Conservation (phyloP, 2,329 filamentous ascomycete genomes). For the Cladorrhinum sp. region DNA sequence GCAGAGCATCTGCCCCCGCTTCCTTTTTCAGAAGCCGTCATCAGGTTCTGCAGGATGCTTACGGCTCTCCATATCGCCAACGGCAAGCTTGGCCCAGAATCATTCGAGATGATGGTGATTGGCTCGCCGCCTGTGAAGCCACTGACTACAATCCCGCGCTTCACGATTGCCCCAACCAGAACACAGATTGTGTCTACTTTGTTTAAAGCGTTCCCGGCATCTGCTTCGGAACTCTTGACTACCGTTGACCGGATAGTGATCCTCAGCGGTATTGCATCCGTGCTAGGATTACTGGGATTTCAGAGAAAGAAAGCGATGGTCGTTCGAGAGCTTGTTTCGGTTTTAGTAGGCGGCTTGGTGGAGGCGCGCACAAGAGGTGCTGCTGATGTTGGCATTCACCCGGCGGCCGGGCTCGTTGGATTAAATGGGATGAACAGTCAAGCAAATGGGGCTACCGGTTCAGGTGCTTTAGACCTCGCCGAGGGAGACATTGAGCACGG, state of each 20-base stretch:
- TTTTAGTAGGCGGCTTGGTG: constrained; percentile 79
- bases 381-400: constrained; percentile 94
- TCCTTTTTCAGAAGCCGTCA: constrained; percentile 67
- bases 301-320: constrained; percentile 90
- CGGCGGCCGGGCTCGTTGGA: constrained; percentile 79
- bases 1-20: constrained; percentile 69
- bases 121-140: constrained; percentile 54
- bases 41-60: constrained; percentile 70
- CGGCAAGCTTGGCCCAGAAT: constrained; percentile 59
- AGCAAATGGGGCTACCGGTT: constrained; percentile 32
- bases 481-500: constrained; percentile 65
- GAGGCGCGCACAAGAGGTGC: constrained; percentile 90
- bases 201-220: constrained; percentile 68
- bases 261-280: constrained; percentile 80
- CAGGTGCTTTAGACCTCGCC: constrained; percentile 51
- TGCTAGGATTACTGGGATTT: constrained; percentile 75
- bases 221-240: constrained; percentile 63
- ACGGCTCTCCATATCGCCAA: constrained; percentile 63
- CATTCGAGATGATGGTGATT: constrained; percentile 63
- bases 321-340: constrained; percentile 77
- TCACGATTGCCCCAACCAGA: constrained; percentile 56
- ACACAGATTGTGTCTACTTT: constrained; percentile 63
- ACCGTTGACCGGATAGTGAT: constrained; percentile 75
- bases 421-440: constrained; percentile 56
- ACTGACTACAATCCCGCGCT: constrained; percentile 51